A percentile compares a stretch with the other conserved stretches of the same genome.
Conservation (phyloP, 2,329 filamentous ascomycete genomes). For the Lomentospora prolificans region DNA sequence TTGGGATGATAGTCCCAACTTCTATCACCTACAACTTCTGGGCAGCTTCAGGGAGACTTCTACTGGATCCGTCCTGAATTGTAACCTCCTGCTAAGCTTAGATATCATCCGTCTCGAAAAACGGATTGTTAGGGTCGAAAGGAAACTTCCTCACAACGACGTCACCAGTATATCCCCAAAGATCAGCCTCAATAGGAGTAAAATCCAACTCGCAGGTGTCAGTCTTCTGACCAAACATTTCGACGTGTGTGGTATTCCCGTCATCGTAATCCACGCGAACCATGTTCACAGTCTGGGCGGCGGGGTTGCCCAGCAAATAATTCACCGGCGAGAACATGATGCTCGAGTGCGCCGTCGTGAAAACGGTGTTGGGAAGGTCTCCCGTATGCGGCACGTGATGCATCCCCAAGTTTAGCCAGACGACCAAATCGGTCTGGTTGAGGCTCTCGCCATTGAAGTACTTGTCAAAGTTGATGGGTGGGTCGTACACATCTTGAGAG, state of each 20-base stretch:
- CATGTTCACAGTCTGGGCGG: slow-evolving; percentile 22
- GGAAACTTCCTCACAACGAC: slow-evolving; percentile 14
- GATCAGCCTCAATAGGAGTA: slow-evolving; percentile 17
- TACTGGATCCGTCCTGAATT: no score
- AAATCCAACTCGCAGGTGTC: slow-evolving; percentile 21
- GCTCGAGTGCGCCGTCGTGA: slow-evolving; percentile 30
- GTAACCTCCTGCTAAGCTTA: no score
- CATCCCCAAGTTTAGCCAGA: slow-evolving; percentile 40
- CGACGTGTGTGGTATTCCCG: slow-evolving; percentile 20
- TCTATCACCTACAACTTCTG: no score
- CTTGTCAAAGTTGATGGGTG: slow-evolving; percentile 38
- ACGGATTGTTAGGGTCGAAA: slow-evolving; percentile 13
- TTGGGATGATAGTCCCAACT: no score
- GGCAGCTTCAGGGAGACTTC: no score
- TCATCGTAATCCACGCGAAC: slow-evolving; percentile 26
- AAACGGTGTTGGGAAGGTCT: slow-evolving; percentile 40
- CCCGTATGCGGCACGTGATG: slow-evolving; percentile 26
- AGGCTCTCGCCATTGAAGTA: slow-evolving; percentile 31
- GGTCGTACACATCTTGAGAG: slow-evolving; percentile 32
- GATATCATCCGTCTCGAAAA: slow-evolving; percentile 10
- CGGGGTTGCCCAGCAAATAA: slow-evolving; percentile 14
- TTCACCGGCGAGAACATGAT: slow-evolving; percentile 30
- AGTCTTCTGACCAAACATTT: slow-evolving; percentile 22
- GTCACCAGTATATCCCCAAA: slow-evolving; percentile 20
- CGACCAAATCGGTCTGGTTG: slow-evolving; percentile 26